These are phyloP conservation scores for Coelastrella sp. DNA, from an alignment of 139 green algal genomes.

Conservation along the genomic window DNA sequence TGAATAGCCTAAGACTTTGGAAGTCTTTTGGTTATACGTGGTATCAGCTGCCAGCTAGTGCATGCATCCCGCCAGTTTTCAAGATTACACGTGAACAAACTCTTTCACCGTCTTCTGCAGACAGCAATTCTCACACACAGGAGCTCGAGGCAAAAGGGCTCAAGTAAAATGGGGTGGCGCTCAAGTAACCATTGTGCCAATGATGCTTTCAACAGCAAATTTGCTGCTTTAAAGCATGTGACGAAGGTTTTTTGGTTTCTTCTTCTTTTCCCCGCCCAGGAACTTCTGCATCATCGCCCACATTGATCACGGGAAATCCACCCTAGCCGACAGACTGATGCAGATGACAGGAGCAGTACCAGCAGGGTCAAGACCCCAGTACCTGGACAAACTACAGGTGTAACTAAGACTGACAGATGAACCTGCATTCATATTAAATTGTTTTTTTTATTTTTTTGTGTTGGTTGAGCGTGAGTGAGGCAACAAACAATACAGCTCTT, in stretches of 20 bases:
- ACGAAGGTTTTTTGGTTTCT: neutral
- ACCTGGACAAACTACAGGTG: slow-evolving; percentile 80
- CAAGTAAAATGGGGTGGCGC: too few species aligned
- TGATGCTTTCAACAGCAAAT: too few species aligned
- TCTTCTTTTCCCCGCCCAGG: slow-evolving; percentile 47
- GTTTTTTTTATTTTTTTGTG: neutral
- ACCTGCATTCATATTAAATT: neutral
- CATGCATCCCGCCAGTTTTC: too few species aligned
- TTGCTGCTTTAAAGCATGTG: too few species aligned
- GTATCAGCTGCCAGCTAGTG: too few species aligned
- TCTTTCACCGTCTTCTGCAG: too few species aligned
- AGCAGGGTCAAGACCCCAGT: slow-evolving; percentile 67
- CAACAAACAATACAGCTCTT: neutral
- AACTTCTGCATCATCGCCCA: slow-evolving; percentile 93
- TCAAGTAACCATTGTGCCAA: too few species aligned
- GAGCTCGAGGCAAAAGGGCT: too few species aligned
- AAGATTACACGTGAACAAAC: too few species aligned
- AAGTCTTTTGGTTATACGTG: too few species aligned
- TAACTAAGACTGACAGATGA: neutral
- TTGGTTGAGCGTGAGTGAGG: neutral
- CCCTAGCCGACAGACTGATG: slow-evolving; percentile 84
- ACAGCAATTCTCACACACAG: too few species aligned
- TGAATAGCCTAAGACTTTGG: too few species aligned
- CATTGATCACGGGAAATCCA: slow-evolving; percentile 92
- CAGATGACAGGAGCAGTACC: slow-evolving; percentile 88